Base-by-base conservation (phyloP, 768 basidiomycete genomes). In the Goffeauzyma gilvescens region DNA sequence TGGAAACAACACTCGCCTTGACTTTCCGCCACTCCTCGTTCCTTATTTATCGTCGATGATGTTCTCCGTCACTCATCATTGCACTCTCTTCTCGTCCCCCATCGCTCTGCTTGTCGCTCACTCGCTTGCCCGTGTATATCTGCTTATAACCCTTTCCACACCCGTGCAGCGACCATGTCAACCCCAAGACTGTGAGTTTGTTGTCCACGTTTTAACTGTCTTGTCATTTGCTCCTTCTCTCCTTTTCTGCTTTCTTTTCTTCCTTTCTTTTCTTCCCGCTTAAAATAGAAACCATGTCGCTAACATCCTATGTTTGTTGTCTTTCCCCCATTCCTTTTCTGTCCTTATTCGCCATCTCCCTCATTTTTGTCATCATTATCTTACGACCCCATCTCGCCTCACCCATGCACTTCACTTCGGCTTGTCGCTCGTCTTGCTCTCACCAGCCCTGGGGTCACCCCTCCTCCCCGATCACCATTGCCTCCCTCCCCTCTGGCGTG, bases 371-470 rank as follows among this genome's bases (percentile, higher is more conserved):
- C n/a, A n/a, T n/a, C n/a, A 14, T 5, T 35, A 20, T 6, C 22
- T 4, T 12, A 5, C 20, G 5, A 20, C 25, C 23, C 21, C 41
- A 9, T 30, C 28, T n/a, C 28, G 9, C 28, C 26, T 5, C 23
- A 15, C 28, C 3, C 8, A 8, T 14, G 20, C 14, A 17, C 39
- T 13, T 17, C 26, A 15, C 26, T 14, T 3, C 6, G 8, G 10
- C 3, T 6, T 37, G 25, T 18, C 10, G 34, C 5, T 15, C 28
- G 25, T 18, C 15, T 8, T n/a, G 15, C 25, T 26, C 20, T 12
- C 6, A 10, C n/a, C 49, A 89, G 84, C 90, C 90, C 8, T 96
- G 87, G 87, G 90, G 90, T 18, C 69, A 72, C 54, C 83, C 90
- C 2, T 81, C 79, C 25, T 81, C 86, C 0, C 86, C 86, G 0